Percentiles rank a stretch among this genome's conserved stretches.
phyloP scores from a whole-genome alignment of 192 early-diverging fungal species.

The Entomortierella beljakovae region DNA sequence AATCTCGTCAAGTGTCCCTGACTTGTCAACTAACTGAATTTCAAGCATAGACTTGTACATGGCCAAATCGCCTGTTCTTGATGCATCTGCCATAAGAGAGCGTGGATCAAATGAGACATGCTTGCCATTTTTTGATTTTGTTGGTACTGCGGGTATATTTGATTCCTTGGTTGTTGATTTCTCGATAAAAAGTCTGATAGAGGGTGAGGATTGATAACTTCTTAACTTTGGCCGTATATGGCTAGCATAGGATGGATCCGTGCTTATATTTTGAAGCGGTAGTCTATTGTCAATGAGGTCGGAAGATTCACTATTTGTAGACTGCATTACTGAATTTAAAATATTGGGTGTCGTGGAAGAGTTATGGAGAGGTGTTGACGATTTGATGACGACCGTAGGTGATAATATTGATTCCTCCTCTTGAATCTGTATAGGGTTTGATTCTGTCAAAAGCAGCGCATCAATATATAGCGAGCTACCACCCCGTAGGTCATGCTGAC shows the following conservation, averaged over 20 bases:
- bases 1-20: slow-evolving; percentile 28
- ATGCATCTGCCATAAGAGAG: slow-evolving; percentile 49
- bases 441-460: slow-evolving; percentile 17
- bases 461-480: slow-evolving; percentile 12
- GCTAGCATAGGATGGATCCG: slow-evolving; percentile 9
- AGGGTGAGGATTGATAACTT: slow-evolving; percentile 53
- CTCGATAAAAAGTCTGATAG: slow-evolving; percentile 23
- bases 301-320: neutral
- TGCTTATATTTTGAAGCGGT: neutral
- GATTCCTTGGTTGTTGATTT: neutral
- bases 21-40: slow-evolving; percentile 8
- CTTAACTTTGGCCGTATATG: slow-evolving; percentile 33
- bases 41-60: slow-evolving; percentile 38
- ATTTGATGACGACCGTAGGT: slow-evolving; percentile 16
- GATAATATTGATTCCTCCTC: slow-evolving; percentile 29
- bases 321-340: neutral
- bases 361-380: neutral
- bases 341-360: neutral
- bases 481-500: neutral
- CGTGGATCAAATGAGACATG: slow-evolving; percentile 40
- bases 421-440: neutral
- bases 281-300: neutral
- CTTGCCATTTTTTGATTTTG: slow-evolving; percentile 13
- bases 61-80: slow-evolving; percentile 36
- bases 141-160: neutral